phyloP scores from a whole-genome alignment of 2,329 filamentous ascomycete species.

The Metarhizium humberi region DNA sequence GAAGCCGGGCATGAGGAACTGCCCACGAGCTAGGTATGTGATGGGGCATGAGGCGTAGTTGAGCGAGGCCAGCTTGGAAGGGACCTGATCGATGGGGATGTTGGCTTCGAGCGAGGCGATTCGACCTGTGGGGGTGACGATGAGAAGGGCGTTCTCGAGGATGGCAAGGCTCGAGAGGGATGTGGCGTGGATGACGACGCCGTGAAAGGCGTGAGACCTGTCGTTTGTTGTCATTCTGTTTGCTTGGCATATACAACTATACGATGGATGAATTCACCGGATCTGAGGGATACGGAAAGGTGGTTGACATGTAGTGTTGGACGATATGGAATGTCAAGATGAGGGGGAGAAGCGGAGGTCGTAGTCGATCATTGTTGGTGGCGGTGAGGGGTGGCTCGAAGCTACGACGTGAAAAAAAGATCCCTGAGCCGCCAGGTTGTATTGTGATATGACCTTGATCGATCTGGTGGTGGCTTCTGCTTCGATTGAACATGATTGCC shows the following conservation, averaged over 20 bases:
- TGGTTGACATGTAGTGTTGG: no score
- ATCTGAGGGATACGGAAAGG: no score
- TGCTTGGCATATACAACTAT: not conserved
- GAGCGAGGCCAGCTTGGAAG: constrained; percentile 8
- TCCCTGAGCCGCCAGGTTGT: no score
- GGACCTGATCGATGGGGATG: constrained; percentile 8
- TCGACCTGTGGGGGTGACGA: constrained; percentile 14
- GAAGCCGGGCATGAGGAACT: constrained; percentile 51
- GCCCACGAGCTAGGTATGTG: constrained; percentile 23
- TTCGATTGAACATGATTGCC: no score
- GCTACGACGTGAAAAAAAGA: no score
- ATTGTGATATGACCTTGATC: no score
- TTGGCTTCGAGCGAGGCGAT: constrained; percentile 16
- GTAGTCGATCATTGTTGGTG: no score
- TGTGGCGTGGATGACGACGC: constrained; percentile 31
- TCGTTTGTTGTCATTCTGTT: not conserved
- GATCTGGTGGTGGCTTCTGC: no score
- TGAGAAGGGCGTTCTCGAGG: constrained; percentile 27
- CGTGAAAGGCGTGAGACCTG: constrained; percentile 22
- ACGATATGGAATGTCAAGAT: no score
- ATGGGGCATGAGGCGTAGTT: constrained; percentile 2
- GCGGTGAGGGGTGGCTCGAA: no score
- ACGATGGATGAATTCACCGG: no score
- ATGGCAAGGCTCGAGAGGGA: constrained; percentile 23
- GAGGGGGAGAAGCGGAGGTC: no score